Conservation (phyloP, 352 stramenopile genomes). For the Globisporangium echinulatum region DNA sequence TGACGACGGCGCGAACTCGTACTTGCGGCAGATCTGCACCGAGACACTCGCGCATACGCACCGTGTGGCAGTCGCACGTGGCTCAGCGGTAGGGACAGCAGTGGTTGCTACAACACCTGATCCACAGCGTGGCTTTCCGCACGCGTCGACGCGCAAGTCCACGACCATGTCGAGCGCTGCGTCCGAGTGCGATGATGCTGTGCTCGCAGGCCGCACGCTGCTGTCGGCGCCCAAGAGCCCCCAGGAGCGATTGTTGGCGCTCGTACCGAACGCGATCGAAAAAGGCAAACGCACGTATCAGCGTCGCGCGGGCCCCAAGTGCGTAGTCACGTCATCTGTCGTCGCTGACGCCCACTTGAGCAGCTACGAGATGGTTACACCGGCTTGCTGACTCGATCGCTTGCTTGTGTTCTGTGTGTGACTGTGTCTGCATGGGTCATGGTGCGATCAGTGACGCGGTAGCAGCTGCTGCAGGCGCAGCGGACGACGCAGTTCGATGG, state of each 20-base stretch:
- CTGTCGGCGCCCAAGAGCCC: constrained; percentile 40
- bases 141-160: background rate
- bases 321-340: background rate
- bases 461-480: no score
- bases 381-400: no score
- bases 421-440: no score
- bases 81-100: background rate
- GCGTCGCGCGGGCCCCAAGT: constrained; percentile 27
- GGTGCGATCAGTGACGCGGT: no score
- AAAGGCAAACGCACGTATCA: constrained; percentile 37
- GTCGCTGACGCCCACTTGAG: background rate
- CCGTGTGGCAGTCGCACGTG: background rate
- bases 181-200: constrained; percentile 1
- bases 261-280: constrained; percentile 39
- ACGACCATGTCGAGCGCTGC: constrained; percentile 5
- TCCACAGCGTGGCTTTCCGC: background rate
- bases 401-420: no score
- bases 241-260: constrained; percentile 38
- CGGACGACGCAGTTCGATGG: constrained; percentile 28
- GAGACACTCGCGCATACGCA: constrained; percentile 27
- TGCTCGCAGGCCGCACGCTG: constrained; percentile 7
- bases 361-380: no score
- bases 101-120: background rate
- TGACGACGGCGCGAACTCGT: constrained; percentile 32
- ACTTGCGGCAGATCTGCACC: constrained; percentile 62